Evolutionary conservation across 495 filamentous ascomycete genomes (phyloP).

Genomic region (Corynascus novoguineensis): DNA sequence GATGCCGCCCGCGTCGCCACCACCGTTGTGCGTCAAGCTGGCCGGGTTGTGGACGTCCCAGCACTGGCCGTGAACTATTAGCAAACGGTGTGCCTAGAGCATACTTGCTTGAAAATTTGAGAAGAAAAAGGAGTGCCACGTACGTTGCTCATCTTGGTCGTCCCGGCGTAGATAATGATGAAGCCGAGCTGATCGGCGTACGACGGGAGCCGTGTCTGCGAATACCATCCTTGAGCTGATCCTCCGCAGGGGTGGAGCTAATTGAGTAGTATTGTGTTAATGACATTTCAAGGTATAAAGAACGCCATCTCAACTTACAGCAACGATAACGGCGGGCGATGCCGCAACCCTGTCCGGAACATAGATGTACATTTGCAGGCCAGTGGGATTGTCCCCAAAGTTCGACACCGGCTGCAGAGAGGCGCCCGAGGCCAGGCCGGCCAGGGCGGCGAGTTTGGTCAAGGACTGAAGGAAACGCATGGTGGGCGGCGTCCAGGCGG

Average conservation of each 20-base stretch:
- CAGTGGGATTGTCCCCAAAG: slow-evolving; percentile 36
- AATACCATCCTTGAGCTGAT: slow-evolving; percentile 30
- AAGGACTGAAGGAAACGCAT: slow-evolving; percentile 1
- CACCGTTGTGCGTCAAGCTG: slow-evolving; percentile 46
- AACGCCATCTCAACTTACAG: slow-evolving; percentile 15
- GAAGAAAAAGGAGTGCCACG: background rate
- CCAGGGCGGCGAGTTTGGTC: background rate
- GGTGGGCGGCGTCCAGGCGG: background rate
- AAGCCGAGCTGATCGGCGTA: slow-evolving; percentile 47
- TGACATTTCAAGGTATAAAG: background rate
- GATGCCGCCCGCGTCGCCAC: slow-evolving; percentile 49
- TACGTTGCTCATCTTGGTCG: slow-evolving; percentile 39
- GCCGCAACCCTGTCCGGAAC: slow-evolving; percentile 37
- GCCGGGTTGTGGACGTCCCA: slow-evolving; percentile 49
- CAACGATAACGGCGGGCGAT: slow-evolving; percentile 33
- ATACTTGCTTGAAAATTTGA: background rate
- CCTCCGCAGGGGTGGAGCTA: slow-evolving; percentile 40
- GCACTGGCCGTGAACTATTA: slow-evolving; percentile 28
- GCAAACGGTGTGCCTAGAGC: background rate
- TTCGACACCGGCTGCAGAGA: slow-evolving; percentile 34
- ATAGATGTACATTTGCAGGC: slow-evolving; percentile 38
- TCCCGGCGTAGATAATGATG: slow-evolving; percentile 50
- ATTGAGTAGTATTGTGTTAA: background rate
- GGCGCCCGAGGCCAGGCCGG: slow-evolving; percentile 16
- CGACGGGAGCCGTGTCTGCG: slow-evolving; percentile 32